phyloP scores from a whole-genome alignment of 495 filamentous ascomycete genomes.

The Amphirosellinia nigrospora region DNA sequence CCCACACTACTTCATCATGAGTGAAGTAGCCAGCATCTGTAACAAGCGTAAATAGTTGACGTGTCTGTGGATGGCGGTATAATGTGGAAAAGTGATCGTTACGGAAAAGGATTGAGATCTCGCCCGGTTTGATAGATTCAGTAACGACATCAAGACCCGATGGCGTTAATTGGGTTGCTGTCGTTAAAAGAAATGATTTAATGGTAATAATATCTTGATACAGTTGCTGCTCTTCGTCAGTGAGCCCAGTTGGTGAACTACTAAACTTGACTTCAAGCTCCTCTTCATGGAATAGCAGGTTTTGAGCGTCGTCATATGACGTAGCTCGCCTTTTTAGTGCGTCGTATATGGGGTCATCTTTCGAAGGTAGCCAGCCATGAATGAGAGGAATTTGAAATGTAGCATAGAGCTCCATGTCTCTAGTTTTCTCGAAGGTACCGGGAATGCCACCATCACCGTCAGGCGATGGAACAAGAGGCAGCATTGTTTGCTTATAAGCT shows the following conservation, averaged over 20 bases:
- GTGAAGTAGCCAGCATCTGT: constrained; percentile 89
- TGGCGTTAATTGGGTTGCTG: constrained; percentile 84
- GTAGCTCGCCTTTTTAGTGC: constrained; percentile 74
- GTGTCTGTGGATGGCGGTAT: constrained; percentile 77
- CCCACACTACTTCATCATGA: constrained; percentile 95
- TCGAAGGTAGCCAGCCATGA: constrained; percentile 88
- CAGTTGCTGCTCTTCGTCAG: constrained; percentile 70
- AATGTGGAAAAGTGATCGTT: constrained; percentile 97
- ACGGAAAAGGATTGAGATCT: constrained; percentile 87
- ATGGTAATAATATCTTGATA: constrained; percentile 83
- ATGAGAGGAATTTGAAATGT: constrained; percentile 87
- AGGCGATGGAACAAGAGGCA: constrained; percentile 48
- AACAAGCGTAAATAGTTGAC: constrained; percentile 77
- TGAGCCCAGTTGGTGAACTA: constrained; percentile 50
- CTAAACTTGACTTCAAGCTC: constrained; percentile 83
- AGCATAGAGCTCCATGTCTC: constrained; percentile 84
- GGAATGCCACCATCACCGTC: constrained; percentile 57
- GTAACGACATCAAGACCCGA: constrained; percentile 78
- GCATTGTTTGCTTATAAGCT: constrained; percentile 50
- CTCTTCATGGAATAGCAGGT: constrained; percentile 84
- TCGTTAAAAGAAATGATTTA: constrained; percentile 76
- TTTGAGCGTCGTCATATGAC: constrained; percentile 89
- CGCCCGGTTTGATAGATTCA: constrained; percentile 68
- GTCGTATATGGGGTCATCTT: constrained; percentile 63
- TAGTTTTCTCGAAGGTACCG: constrained; percentile 81